Evolutionary conservation across 352 stramenopile genomes (phyloP).

Genomic region (Labyrinthula sp.): DNA sequence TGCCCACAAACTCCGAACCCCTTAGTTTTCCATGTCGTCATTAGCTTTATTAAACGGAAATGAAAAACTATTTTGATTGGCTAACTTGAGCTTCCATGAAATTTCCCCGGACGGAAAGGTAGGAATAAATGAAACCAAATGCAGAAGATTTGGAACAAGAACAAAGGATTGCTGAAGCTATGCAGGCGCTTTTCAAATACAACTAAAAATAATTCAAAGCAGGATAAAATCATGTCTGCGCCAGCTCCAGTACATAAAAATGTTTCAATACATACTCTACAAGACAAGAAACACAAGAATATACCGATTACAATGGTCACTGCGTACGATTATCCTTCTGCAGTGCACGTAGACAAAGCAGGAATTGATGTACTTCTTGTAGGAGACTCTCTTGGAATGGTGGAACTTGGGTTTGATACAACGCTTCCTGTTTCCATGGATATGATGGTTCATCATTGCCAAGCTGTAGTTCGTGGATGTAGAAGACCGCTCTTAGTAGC

Average conservation of each 20-base stretch:
- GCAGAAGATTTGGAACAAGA: no score
- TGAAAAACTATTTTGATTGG: no score
- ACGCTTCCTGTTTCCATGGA: constrained; percentile 81
- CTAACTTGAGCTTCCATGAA: no score
- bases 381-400: constrained; percentile 92
- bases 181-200: no score
- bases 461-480: constrained; percentile 66
- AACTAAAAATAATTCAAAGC: no score
- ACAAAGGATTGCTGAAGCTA: no score
- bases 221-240: constrained; percentile 10
- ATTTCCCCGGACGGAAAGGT: no score
- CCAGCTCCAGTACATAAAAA: constrained; percentile 31
- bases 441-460: constrained; percentile 92
- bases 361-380: constrained; percentile 83
- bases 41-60: no score
- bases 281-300: constrained; percentile 61
- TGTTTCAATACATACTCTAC: constrained; percentile 42
- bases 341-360: constrained; percentile 84
- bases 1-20: no score
- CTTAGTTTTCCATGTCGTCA: no score
- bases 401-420: constrained; percentile 40
- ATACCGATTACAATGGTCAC: constrained; percentile 98
- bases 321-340: constrained; percentile 84
- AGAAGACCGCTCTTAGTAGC: constrained; percentile 70
- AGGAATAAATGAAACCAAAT: no score